These are phyloP conservation scores for Saturnispora hagleri DNA, from an alignment of 805 yeast genomes.

Conservation along the genomic window DNA sequence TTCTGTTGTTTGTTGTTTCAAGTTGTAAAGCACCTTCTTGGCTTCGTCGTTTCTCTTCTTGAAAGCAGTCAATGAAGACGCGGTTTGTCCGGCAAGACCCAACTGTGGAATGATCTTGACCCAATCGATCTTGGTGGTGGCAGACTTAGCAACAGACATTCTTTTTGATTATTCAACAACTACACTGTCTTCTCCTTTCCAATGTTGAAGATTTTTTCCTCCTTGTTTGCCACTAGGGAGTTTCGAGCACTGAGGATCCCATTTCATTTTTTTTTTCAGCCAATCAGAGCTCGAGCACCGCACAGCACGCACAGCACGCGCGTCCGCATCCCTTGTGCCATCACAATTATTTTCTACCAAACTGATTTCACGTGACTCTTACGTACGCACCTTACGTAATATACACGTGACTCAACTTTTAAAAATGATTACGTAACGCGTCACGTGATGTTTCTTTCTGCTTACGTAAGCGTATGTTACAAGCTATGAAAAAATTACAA, in stretches of 20 bases:
- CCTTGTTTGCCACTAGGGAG: neutral
- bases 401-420: neutral
- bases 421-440: no score
- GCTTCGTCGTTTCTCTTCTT: slow-evolving; percentile 99
- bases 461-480: neutral
- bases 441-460: neutral
- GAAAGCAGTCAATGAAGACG: slow-evolving; percentile 74
- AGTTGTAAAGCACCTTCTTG: slow-evolving; percentile 64
- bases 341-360: no score
- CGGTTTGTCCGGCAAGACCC: slow-evolving; percentile 90
- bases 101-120: slow-evolving; percentile 77
- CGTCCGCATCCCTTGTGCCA: neutral
- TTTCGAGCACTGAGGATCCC: no score
- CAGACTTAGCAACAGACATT: slow-evolving; percentile 18
- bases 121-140: slow-evolving; percentile 81
- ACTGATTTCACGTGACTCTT: neutral
- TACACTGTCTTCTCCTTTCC: neutral
- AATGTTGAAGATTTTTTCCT: neutral
- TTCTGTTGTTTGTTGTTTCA: slow-evolving; percentile 61
- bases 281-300: neutral
- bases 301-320: neutral
- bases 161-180: neutral
- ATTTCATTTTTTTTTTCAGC: neutral
- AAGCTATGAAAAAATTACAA: no score
- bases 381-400: neutral